Percentiles rank a stretch among this genome's conserved stretches.
phyloP scores from a whole-genome alignment of 306 rosid species.

The Abrus pulchellus region DNA sequence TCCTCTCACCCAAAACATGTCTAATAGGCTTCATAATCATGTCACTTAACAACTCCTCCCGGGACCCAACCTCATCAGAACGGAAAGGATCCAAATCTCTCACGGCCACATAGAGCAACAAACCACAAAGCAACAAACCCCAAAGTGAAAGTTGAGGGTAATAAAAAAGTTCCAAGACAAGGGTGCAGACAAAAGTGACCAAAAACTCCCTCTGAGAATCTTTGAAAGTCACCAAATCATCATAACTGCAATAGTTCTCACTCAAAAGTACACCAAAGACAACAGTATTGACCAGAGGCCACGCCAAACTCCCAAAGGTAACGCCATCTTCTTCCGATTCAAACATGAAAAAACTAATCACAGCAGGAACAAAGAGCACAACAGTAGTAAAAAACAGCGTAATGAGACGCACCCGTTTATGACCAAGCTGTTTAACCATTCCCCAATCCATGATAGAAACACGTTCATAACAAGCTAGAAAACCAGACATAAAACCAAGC shows the following conservation, averaged over 20 bases:
- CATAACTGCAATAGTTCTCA: conserved; percentile 63
- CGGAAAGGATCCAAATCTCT: conserved; percentile 77
- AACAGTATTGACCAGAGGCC: conserved; percentile 89
- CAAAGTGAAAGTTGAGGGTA: conserved; percentile 86
- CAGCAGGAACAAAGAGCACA: conserved; percentile 84
- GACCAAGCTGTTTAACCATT: conserved; percentile 67
- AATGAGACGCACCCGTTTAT: conserved; percentile 67
- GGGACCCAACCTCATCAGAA: conserved; percentile 54
- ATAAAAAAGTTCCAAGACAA: conserved; percentile 79
- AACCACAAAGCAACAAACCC: conserved; percentile 87
- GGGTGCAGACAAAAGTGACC: conserved; percentile 74
- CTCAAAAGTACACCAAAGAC: conserved; percentile 85
- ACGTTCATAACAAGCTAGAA: conserved; percentile 71
- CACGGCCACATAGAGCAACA: conserved; percentile 75
- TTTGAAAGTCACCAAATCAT: conserved; percentile 57
- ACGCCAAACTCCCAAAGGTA: conserved; percentile 61
- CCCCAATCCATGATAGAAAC: conserved; percentile 65
- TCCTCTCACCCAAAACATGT: conserved; percentile 93
- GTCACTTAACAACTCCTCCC: conserved; percentile 57
- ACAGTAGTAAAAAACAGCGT: conserved; percentile 78
- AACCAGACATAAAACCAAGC: conserved; percentile 85
- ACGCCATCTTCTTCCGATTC: conserved; percentile 60
- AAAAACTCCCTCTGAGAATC: conserved; percentile 76
- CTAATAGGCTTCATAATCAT: conserved; percentile 75
- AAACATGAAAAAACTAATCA: conserved; percentile 62